phyloP scores from a whole-genome alignment of 2,329 filamentous ascomycete genomes.

The Penicillium frequentans region DNA sequence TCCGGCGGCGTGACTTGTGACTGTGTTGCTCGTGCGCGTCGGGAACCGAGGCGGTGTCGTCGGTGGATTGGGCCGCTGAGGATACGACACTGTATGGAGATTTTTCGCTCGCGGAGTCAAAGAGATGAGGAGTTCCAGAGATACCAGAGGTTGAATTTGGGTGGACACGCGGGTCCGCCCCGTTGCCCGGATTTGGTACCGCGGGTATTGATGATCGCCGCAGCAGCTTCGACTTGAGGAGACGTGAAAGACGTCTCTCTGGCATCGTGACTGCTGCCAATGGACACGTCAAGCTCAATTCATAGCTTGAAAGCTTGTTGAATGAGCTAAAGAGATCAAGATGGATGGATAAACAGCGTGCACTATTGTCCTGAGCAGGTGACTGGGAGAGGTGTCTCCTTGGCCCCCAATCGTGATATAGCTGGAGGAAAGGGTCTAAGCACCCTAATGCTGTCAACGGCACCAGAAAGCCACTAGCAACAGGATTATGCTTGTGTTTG shows the following conservation, averaged over 20 bases:
- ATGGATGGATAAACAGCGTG: neutral
- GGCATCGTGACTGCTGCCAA: slow-evolving; percentile 25
- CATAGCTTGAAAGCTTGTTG: neutral
- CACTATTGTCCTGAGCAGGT: neutral
- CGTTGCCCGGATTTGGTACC: slow-evolving; percentile 26
- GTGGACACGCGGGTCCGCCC: slow-evolving; percentile 28
- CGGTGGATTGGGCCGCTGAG: slow-evolving; percentile 19
- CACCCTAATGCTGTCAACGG: neutral
- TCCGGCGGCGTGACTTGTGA: slow-evolving; percentile 1
- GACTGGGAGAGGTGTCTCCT: neutral
- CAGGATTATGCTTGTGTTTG: neutral
- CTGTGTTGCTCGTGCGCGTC: slow-evolving; percentile 9
- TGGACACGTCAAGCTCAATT: neutral
- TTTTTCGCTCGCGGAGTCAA: slow-evolving; percentile 23
- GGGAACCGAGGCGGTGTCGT: slow-evolving; percentile 13
- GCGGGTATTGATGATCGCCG: slow-evolving; percentile 37
- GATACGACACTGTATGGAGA: slow-evolving; percentile 27
- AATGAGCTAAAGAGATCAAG: neutral
- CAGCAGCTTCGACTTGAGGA: slow-evolving; percentile 37
- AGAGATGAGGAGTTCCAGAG: slow-evolving; percentile 20
- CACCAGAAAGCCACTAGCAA: neutral
- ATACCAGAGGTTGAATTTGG: slow-evolving; percentile 13
- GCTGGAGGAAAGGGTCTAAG: neutral
- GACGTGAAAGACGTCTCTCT: slow-evolving; percentile 34
- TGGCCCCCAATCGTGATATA: neutral